These are phyloP conservation scores for Mycena indigotica DNA, from an alignment of 768 basidiomycete genomes.

Conservation along the genomic window DNA sequence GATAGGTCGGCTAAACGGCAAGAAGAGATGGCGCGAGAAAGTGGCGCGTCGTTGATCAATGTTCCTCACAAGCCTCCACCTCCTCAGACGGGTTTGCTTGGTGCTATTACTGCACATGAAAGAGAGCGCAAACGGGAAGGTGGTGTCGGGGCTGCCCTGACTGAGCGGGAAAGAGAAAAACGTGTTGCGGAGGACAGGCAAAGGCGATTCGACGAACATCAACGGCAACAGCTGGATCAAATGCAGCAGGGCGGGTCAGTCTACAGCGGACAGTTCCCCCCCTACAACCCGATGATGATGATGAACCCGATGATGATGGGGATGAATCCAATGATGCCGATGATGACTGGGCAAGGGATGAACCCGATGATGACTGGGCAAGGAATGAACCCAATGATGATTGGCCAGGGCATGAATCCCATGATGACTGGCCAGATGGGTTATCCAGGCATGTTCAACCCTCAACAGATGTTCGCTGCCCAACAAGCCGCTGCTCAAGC, in stretches of 20 bases:
- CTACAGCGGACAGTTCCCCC: constrained; percentile 66
- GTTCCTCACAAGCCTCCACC: constrained; percentile 95
- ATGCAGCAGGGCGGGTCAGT: constrained; percentile 79
- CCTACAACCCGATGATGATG: constrained; percentile 83
- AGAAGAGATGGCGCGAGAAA: constrained; percentile 91
- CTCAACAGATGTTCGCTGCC: constrained; percentile 84
- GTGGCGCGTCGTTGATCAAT: constrained; percentile 89
- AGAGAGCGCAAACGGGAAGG: constrained; percentile 93
- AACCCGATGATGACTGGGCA: constrained; percentile 38
- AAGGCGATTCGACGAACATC: constrained; percentile 88
- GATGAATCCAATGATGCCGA: constrained; percentile 43
- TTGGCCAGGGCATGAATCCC: constrained; percentile 39
- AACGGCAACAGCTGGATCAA: constrained; percentile 87
- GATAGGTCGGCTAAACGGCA: constrained; percentile 95
- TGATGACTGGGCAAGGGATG: constrained; percentile 33
- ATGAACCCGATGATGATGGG: constrained; percentile 58
- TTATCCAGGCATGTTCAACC: constrained; percentile 67
- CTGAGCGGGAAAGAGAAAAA: constrained; percentile 93
- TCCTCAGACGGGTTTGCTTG: constrained; percentile 92
- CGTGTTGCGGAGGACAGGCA: constrained; percentile 90
- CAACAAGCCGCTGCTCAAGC: constrained; percentile 81
- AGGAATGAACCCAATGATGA: constrained; percentile 49
- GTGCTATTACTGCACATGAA: constrained; percentile 94
- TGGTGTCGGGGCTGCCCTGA: constrained; percentile 91
- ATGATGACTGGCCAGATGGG: constrained; percentile 49